Conservation (phyloP, 169 alveolate species). For the Theileria luwenshuni region DNA sequence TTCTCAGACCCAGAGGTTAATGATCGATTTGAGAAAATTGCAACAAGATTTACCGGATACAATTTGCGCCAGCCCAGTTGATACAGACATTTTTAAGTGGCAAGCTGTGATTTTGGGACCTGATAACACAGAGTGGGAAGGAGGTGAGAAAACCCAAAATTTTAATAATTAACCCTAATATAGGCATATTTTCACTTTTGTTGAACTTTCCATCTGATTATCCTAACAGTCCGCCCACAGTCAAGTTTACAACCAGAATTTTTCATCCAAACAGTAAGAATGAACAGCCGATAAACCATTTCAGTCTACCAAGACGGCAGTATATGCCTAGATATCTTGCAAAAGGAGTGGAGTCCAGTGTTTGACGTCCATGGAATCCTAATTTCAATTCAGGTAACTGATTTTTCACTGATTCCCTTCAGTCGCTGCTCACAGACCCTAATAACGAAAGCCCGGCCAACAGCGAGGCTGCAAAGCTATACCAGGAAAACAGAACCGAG, state of each 20-base stretch:
- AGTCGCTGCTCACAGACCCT: conserved; percentile 94
- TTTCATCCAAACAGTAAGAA: conserved; percentile 87
- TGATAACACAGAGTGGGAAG: conserved; percentile 97
- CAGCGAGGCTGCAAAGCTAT: conserved; percentile 95
- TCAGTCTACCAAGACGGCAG: conserved; percentile 93
- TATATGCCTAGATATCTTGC: conserved; percentile 92
- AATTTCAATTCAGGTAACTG: conserved; percentile 88
- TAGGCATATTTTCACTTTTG: conserved; percentile 83
- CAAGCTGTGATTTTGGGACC: conserved; percentile 98
- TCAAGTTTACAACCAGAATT: conserved; percentile 83
- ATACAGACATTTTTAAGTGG: conserved; percentile 93
- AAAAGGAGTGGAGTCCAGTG: conserved; percentile 97
- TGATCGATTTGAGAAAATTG: conserved; percentile 90
- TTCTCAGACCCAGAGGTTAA: conserved; percentile 80
- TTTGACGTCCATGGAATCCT: conserved; percentile 95
- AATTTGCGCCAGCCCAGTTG: conserved; percentile 94
- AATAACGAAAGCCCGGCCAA: conserved; percentile 97
- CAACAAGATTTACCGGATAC: conserved; percentile 91
- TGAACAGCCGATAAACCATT: not conserved
- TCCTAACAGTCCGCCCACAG: conserved; percentile 90
- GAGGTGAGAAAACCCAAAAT: conserved; percentile 77
- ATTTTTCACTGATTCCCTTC: not conserved
- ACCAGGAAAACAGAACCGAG: conserved; percentile 88
- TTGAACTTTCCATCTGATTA: conserved; percentile 88
- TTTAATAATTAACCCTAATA: not conserved